A percentile compares a stretch with the other conserved stretches of the same genome.
Conservation (phyloP, 352 stramenopile species). For the Pythium insidiosum region DNA sequence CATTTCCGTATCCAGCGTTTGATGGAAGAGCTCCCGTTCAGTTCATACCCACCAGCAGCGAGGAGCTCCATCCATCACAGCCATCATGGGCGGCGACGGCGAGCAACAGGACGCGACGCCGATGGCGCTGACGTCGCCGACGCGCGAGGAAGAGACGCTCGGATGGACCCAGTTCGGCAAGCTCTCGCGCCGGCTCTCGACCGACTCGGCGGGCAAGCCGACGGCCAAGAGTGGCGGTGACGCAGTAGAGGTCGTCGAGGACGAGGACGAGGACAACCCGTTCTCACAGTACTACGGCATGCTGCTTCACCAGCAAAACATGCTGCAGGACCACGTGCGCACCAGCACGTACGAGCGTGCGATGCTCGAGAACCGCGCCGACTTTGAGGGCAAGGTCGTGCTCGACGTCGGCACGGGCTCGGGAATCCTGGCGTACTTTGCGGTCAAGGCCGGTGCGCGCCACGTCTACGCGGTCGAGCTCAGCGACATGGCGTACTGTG, state of each 20-base stretch:
- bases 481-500: conserved; percentile 97
- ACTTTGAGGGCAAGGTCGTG: conserved; percentile 97
- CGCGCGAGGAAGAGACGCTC: conserved; percentile 17
- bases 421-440: conserved; percentile 99
- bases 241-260: too few species aligned
- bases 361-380: conserved; percentile 93
- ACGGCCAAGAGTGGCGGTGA: too few species aligned
- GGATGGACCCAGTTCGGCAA: conserved; percentile 19
- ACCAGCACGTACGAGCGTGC: conserved; percentile 98
- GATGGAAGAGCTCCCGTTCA: too few species aligned
- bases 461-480: conserved; percentile 95
- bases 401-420: conserved; percentile 99
- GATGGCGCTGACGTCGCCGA: too few species aligned
- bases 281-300: conserved; percentile 94
- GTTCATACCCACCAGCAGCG: too few species aligned
- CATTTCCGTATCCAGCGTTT: too few species aligned
- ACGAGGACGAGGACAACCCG: conserved; percentile 68
- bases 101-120: too few species aligned
- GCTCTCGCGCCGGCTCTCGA: too few species aligned
- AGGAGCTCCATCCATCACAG: too few species aligned
- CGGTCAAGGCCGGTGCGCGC: conserved; percentile 93
- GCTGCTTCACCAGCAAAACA: conserved; percentile 99
- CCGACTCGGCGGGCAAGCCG: too few species aligned
- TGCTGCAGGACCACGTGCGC: conserved; percentile 98
- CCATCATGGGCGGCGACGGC: too few species aligned